Base-by-base conservation (phyloP, 345 rosid species). In the Adansonia digitata region DNA sequence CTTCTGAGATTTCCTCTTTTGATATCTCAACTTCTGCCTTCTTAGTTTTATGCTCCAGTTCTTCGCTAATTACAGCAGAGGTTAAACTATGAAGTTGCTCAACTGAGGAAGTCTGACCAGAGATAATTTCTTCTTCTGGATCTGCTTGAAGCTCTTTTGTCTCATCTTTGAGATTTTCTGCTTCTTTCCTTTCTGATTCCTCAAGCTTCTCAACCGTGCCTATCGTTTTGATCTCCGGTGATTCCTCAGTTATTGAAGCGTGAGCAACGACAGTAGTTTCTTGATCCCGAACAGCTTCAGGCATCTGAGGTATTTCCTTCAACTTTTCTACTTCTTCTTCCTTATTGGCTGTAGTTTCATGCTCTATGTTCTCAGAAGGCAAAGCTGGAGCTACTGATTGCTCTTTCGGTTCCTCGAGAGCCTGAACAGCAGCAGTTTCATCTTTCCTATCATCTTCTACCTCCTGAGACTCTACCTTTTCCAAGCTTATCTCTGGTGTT, bases 151-250 rank as follows among this genome's bases (percentile, higher is more conserved):
- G 77, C 56, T 79, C 74, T 31, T 55, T 65, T 46, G 56, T 79
- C 61, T 65, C 83, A 64, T 64, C 76, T 61, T 79, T 82, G 45
- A 39, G 75, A 49, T 62, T 78, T 20, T 62, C 78, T 5, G 37
- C 80, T 77, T 78, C 37, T 72, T 77, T 74, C 11, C 70, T 31
- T 69, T 75, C 75, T 59, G 69, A 51, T 17, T 71, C 79, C 46
- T 84, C 82, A 63, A 7, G 27, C 75, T 78, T 75, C 69, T 77
- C 74, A 48, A 68, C 51, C 71, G 68, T 29, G 10, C 39, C 56
- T 46, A 45, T 27, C 10, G 39, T 39, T 63, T 49, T 72, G 29
- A 62, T 46, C 75, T 78, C 77, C 45, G 37, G 7, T 53, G 62
- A 40, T 61, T 72, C 65, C 57, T 71, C 75, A 4, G 37, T 48